Base-by-base conservation (phyloP, 2,329 filamentous ascomycete species). In the Hypoxylon sp. region DNA sequence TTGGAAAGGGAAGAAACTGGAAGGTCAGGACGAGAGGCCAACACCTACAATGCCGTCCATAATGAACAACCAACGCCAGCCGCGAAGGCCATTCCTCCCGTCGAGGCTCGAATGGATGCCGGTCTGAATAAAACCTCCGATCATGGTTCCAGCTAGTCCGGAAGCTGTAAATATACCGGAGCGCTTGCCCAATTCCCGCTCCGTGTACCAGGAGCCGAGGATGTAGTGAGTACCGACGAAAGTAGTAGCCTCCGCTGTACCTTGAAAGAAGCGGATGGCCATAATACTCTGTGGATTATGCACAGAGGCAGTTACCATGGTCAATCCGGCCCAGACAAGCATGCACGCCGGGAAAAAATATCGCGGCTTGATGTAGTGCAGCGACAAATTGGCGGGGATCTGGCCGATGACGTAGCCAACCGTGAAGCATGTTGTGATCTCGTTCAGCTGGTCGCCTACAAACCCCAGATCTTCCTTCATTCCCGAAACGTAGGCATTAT, bases 341-440 rank as follows among this genome's bases (percentile, higher is more conserved):
- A 90, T 90, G 84, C 89, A 90, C 30, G 81, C 73, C 0, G 89
- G 89, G 73, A 90, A 90, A 81, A 88, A 91, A 68, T 87, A 82
- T n/a, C 89, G 83, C 1, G 89, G 90, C 55, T 85, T 85, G 66
- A 92, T 75, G 71, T 90, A 89, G 76, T 91, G 87, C 2, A 92
- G 82, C 2, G 88, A 88, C 7, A 91, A 76, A 72, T 90, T 90
- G 58, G 85, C 86, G 0, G 88, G 88, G 14, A 91, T 80, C 75
- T 91, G 88, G 0, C 89, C 89, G 3, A 90, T 73, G 27, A 77
- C 77, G 61, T 80, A 85, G 66, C 82, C 82, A 40, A 83, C 74
- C 4, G 82, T 83, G 73, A 84, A 84, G 51, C 83, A 82, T 2
- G 84, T 86, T 72, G 85, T 88, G 76, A 89, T 86, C 61, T 84